phyloP scores from a whole-genome alignment of 1,139 yeast species.

The Yueomyces sp. region DNA sequence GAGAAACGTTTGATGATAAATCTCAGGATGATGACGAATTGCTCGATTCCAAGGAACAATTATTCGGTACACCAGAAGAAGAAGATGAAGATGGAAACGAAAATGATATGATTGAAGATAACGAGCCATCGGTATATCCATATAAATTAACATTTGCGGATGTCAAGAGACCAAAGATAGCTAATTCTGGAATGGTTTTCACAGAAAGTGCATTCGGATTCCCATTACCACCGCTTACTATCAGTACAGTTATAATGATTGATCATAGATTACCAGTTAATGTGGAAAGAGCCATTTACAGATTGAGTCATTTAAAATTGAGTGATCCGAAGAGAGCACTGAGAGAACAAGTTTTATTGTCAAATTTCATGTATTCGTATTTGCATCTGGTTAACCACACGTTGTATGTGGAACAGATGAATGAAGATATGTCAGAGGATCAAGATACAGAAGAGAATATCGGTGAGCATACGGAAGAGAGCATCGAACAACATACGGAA shows the following conservation, averaged over 20 bases:
- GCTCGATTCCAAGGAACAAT: too few species aligned
- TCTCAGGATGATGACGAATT: too few species aligned
- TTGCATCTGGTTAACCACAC: constrained; percentile 88
- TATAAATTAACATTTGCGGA: constrained; percentile 25
- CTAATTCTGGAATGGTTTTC: constrained; percentile 64
- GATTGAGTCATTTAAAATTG: constrained; percentile 80
- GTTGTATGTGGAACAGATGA: constrained; percentile 46
- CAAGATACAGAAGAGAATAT: neutral
- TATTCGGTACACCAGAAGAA: neutral
- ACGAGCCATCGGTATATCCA: constrained; percentile 5
- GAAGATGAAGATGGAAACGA: neutral
- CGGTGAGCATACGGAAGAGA: neutral
- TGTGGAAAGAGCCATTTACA: constrained; percentile 88
- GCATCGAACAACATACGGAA: neutral
- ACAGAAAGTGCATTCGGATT: constrained; percentile 79
- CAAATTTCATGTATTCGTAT: constrained; percentile 96
- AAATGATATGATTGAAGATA: neutral
- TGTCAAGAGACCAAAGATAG: constrained; percentile 25
- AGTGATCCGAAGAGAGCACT: constrained; percentile 89
- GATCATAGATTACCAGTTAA: constrained; percentile 85
- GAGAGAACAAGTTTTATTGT: constrained; percentile 79
- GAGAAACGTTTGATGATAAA: too few species aligned
- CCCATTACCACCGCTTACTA: constrained; percentile 70
- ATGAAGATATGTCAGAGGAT: neutral
- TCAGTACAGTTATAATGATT: constrained; percentile 63